Percentiles rank a stretch among this genome's conserved stretches.
phyloP scores from a whole-genome alignment of 2,329 filamentous ascomycete genomes.

The Lanzia echinophila region DNA sequence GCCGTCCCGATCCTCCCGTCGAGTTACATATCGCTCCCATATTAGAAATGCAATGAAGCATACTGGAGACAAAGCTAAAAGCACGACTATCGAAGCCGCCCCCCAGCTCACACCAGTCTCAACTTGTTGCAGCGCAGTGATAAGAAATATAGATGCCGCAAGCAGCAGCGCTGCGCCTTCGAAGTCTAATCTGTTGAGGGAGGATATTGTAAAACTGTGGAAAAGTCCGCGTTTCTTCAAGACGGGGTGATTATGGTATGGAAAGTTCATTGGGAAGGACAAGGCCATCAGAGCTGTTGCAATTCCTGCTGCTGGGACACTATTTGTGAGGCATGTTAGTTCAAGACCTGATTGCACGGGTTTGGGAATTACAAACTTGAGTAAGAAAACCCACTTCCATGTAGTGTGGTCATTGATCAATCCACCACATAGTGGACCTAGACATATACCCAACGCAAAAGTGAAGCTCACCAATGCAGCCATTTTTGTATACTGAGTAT shows the following conservation, averaged over 20 bases:
- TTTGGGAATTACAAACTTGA: background rate
- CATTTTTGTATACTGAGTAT: conserved; percentile 23
- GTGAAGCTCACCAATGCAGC: conserved; percentile 7
- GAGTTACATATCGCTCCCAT: background rate
- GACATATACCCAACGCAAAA: conserved; percentile 7
- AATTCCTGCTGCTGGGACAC: background rate
- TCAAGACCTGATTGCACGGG: background rate
- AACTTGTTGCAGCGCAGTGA: background rate
- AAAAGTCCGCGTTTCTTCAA: background rate
- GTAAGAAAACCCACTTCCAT: conserved; percentile 26
- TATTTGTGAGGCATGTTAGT: background rate
- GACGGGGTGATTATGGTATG: background rate
- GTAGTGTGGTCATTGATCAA: conserved; percentile 30
- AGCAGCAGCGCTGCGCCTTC: background rate
- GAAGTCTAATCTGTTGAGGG: background rate
- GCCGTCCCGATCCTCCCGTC: background rate
- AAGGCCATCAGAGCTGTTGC: background rate
- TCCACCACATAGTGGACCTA: conserved; percentile 30
- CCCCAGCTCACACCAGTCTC: background rate
- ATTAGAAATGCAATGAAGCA: background rate
- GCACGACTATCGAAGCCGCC: background rate
- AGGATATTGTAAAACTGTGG: background rate
- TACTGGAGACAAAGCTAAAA: background rate
- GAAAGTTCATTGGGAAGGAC: background rate
- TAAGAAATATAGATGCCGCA: background rate